Evolutionary conservation across 345 rosid genomes (phyloP), one percentile per base, ranked within the genome.

Genomic region (Reutealis trisperma): DNA sequence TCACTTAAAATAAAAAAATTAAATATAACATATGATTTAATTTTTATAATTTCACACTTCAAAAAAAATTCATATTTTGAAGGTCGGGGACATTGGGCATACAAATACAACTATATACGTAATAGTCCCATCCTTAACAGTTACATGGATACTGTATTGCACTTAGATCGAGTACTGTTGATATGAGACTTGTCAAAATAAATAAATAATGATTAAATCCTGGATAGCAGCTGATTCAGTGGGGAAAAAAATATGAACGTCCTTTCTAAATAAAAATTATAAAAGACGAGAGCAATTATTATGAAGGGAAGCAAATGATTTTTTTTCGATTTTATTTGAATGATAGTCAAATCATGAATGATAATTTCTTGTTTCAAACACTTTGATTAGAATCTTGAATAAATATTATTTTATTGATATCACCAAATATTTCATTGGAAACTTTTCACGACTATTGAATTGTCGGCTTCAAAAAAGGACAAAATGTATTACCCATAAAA

Each of bases 291-390:
- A 57, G 61, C 61, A 57, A 57, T 57, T 57, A 8, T 59, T 21
- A 21, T 22, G 1, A n/a, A 58, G 3, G 8, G 1, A 12, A 55
- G 18, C 9, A 7, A 8, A 47, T 47, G 14, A 47, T 47, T 47
- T 10, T 58, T 58, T 58, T 59, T 58, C 30, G 14, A 32, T 11
- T 59, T 59, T 59, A 24, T 15, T 59, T 59, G 30, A 19, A 54
- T 15, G 59, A n/a, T n/a, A 44, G 71, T 63, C 75, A 74, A 74
- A 70, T 14, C 47, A 18, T 24, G 30, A 71, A 74, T 78, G 67
- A 82, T 78, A 11, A 27, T 59, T 58, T 60, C 55, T 75, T 71
- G 77, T 63, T 66, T 74, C 78, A 75, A 34, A 15, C 37, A 45
- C 37, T 41, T 16, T 65, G 41, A 63, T 76, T 5, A 60, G n/a